These are phyloP conservation scores for Ophiostoma triangulosporum DNA, from an alignment of 2,329 filamentous ascomycete species.

Conservation along the genomic window DNA sequence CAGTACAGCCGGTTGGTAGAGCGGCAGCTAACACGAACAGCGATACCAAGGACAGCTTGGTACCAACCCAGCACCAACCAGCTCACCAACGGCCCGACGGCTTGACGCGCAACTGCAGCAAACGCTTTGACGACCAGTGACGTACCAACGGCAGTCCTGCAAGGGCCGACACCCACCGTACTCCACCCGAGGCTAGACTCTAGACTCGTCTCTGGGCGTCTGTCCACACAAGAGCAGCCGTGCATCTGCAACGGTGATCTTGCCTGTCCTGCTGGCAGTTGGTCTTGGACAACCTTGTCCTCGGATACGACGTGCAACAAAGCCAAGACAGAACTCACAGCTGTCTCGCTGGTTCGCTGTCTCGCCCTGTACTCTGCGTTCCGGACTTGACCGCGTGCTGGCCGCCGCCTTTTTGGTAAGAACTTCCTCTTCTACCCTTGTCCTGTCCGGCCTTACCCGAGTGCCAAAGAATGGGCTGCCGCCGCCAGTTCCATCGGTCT, in stretches of 20 bases:
- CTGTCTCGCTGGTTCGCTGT: background rate
- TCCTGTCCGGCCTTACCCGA: background rate
- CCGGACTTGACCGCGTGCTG: too few species aligned
- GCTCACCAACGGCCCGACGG: too few species aligned
- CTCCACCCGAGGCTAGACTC: background rate
- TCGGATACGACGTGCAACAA: background rate
- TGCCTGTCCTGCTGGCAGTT: background rate
- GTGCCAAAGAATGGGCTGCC: background rate
- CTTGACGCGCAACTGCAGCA: too few species aligned
- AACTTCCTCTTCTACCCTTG: background rate
- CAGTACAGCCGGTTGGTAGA: too few species aligned
- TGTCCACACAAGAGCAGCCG: background rate
- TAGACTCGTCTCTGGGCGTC: background rate
- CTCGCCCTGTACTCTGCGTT: background rate
- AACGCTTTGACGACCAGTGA: too few species aligned
- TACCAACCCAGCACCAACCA: too few species aligned
- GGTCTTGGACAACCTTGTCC: background rate
- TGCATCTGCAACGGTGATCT: slow-evolving; percentile 1
- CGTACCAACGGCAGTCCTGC: too few species aligned
- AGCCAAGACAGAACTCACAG: background rate
- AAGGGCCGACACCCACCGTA: background rate
- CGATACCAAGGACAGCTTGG: too few species aligned
- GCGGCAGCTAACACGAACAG: too few species aligned
- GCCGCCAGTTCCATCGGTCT: background rate
- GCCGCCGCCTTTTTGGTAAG: background rate